These are phyloP conservation scores for Aphanomyces stellatus DNA, from an alignment of 352 stramenopile species.

Conservation along the genomic window DNA sequence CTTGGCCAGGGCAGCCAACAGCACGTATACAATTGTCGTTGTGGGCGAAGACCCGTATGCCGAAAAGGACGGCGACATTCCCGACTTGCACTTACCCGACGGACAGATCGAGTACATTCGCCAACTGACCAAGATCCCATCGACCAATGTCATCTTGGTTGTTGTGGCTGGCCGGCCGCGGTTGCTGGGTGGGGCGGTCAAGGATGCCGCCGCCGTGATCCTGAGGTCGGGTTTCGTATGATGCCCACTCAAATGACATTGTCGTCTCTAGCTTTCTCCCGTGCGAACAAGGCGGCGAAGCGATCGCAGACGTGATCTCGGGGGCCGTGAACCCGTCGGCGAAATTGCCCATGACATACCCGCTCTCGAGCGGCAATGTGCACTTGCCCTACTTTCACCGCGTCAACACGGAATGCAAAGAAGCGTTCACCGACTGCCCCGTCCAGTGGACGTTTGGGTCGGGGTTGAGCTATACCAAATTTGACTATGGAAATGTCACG, in stretches of 20 bases:
- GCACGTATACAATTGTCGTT: slow-evolving; percentile 59
- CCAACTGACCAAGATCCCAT: slow-evolving; percentile 37
- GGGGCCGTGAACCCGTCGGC: slow-evolving; percentile 75
- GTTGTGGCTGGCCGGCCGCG: slow-evolving; percentile 68
- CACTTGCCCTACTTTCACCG: slow-evolving; percentile 73
- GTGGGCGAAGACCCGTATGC: slow-evolving; percentile 74
- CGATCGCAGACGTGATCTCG: slow-evolving; percentile 73
- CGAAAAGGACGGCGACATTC: slow-evolving; percentile 81
- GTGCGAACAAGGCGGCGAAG: slow-evolving; percentile 62
- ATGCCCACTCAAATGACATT: background rate
- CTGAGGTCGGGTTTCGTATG: slow-evolving; percentile 35
- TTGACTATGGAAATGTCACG: slow-evolving; percentile 41
- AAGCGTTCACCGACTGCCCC: slow-evolving; percentile 39
- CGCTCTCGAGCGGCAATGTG: slow-evolving; percentile 47
- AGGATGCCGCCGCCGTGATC: slow-evolving; percentile 64
- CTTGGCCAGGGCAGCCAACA: slow-evolving; percentile 34
- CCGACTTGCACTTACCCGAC: slow-evolving; percentile 51
- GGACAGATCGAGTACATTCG: slow-evolving; percentile 69
- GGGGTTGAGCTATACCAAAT: slow-evolving; percentile 62
- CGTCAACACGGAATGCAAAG: slow-evolving; percentile 35
- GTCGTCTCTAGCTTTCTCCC: slow-evolving; percentile 39
- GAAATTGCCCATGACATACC: slow-evolving; percentile 73
- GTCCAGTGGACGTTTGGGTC: slow-evolving; percentile 59
- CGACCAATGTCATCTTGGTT: slow-evolving; percentile 70
- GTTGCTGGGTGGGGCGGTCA: slow-evolving; percentile 43